Conservation (phyloP, 2,329 filamentous ascomycete genomes). For the Pseudocercospora musae region DNA sequence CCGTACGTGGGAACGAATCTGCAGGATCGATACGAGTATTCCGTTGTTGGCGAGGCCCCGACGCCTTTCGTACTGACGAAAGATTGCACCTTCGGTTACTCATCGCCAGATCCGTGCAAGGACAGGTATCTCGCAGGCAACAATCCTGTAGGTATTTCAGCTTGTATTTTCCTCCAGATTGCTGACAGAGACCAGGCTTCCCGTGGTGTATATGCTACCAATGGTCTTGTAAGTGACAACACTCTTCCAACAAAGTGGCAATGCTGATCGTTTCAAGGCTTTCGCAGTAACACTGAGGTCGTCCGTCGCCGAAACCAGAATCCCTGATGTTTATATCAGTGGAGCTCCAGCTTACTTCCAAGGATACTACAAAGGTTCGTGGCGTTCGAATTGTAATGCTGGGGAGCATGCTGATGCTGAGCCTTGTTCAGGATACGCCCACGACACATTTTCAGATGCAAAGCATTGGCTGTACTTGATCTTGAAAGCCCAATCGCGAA, state of each 20-base stretch:
- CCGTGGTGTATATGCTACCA: constrained; percentile 46
- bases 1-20: constrained; percentile 63
- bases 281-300: constrained; percentile 44
- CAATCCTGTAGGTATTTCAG: neutral
- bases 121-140: constrained; percentile 41
- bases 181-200: constrained; percentile 16
- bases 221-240: constrained; percentile 41
- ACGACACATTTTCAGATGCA: constrained; percentile 43
- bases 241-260: neutral
- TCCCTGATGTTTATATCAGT: constrained; percentile 54
- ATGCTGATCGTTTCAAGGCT: constrained; percentile 29
- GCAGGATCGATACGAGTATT: constrained; percentile 58
- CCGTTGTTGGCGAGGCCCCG: constrained; percentile 46
- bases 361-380: constrained; percentile 46
- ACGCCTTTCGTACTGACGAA: constrained; percentile 38
- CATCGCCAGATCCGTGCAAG: constrained; percentile 42
- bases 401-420: neutral
- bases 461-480: constrained; percentile 50
- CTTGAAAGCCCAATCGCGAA: constrained; percentile 62
- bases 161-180: neutral
- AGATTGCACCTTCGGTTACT: constrained; percentile 38
- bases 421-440: constrained; percentile 46
- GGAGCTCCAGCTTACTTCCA: constrained; percentile 54
- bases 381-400: neutral
- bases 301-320: constrained; percentile 40